Evolutionary conservation across 352 stramenopile genomes (phyloP).

Genomic region (Globisporangium canariense): DNA sequence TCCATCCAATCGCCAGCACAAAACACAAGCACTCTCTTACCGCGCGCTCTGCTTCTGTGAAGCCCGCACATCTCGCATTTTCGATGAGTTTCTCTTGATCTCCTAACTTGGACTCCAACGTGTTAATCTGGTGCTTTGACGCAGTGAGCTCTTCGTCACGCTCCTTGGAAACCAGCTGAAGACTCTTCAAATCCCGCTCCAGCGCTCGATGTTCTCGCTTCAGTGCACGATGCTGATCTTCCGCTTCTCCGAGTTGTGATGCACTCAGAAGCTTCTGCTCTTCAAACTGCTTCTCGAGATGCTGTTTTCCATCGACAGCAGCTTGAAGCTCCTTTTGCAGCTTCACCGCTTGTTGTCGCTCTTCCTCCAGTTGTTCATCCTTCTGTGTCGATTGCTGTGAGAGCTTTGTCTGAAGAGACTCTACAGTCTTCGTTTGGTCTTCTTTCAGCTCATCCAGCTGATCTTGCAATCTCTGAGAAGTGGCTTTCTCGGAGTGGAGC

Average conservation of each 20-base stretch:
- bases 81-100: conserved; percentile 33
- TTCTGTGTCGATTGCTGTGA: conserved; percentile 16
- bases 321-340: conserved; percentile 26
- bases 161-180: conserved; percentile 47
- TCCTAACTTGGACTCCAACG: conserved; percentile 32
- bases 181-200: conserved; percentile 59
- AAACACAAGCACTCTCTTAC: conserved; percentile 23
- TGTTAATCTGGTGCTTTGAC: conserved; percentile 30
- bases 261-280: conserved; percentile 17
- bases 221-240: conserved; percentile 44
- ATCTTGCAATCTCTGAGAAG: not conserved
- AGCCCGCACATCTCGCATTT: conserved; percentile 31
- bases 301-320: not conserved
- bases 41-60: conserved; percentile 45
- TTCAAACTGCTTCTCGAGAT: conserved; percentile 28
- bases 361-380: conserved; percentile 23
- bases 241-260: conserved; percentile 37
- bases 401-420: conserved; percentile 19
- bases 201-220: conserved; percentile 56
- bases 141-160: conserved; percentile 41
- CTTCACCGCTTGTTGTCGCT: conserved; percentile 13
- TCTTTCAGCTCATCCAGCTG: conserved; percentile 1
- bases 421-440: not conserved
- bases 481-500: conserved; percentile 2
- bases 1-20: too few relatives aligned